These are phyloP conservation scores for Amyloporia xantha DNA, from an alignment of 768 basidiomycete species.

Conservation along the genomic window DNA sequence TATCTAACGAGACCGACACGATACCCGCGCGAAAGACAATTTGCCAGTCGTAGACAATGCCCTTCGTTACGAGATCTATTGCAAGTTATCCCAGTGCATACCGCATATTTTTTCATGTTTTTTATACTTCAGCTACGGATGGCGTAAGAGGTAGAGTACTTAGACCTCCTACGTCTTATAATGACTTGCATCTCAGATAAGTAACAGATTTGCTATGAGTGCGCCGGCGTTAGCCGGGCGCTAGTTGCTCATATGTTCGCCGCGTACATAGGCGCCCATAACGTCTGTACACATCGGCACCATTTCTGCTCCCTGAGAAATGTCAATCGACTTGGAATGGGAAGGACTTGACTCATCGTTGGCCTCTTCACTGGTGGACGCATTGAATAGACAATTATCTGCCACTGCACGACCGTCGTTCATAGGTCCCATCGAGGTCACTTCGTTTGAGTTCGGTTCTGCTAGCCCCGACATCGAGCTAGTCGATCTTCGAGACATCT, in stretches of 20 bases:
- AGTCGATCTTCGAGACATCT: conserved; percentile 88
- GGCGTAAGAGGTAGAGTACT: conserved; percentile 10
- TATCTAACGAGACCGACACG: conserved; percentile 13
- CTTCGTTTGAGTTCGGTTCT: conserved; percentile 83
- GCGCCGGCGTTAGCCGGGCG: too few relatives aligned
- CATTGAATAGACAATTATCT: conserved; percentile 75
- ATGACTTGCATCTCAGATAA: not conserved
- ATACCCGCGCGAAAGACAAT: conserved; percentile 12
- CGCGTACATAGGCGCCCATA: not conserved
- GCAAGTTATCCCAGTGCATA: conserved; percentile 9
- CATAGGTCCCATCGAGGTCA: conserved; percentile 87
- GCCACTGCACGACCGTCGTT: conserved; percentile 79
- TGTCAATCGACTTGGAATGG: conserved; percentile 98
- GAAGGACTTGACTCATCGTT: conserved; percentile 68
- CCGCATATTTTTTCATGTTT: conserved; percentile 9
- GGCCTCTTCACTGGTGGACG: conserved; percentile 56
- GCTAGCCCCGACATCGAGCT: conserved; percentile 80
- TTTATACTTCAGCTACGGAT: conserved; percentile 8
- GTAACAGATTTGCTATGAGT: too few relatives aligned
- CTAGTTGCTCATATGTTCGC: too few relatives aligned
- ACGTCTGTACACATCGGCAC: not conserved
- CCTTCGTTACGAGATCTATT: conserved; percentile 10
- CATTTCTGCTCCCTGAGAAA: conserved; percentile 22
- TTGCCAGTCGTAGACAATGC: conserved; percentile 12
- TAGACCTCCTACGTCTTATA: conserved; percentile 1